These are phyloP conservation scores for Stagonosporopsis rhizophila DNA, from an alignment of 2,329 filamentous ascomycete species.

Conservation along the genomic window DNA sequence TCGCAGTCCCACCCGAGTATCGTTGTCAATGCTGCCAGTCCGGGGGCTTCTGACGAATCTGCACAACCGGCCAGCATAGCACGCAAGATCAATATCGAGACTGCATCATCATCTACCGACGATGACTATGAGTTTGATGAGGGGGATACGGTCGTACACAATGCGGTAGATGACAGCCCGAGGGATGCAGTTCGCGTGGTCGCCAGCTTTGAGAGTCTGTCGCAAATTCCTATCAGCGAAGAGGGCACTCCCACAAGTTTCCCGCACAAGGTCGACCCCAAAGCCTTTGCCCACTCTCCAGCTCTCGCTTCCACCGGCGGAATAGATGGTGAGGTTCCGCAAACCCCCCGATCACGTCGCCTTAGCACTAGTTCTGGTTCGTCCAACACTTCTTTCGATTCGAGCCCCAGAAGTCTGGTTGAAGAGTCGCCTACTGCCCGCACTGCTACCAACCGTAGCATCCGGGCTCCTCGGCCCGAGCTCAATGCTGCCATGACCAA, in stretches of 20 bases:
- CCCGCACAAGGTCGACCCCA: conserved; percentile 5
- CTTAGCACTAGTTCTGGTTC: conserved; percentile 41
- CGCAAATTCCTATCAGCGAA: conserved; percentile 4
- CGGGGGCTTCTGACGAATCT: neutral
- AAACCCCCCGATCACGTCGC: conserved; percentile 42
- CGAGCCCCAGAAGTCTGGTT: conserved; percentile 38
- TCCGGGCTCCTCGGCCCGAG: conserved; percentile 46
- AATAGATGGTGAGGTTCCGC: conserved; percentile 30
- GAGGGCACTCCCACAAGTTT: conserved; percentile 7
- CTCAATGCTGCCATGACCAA: conserved; percentile 55
- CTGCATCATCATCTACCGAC: conserved; percentile 18
- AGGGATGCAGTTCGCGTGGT: conserved; percentile 6
- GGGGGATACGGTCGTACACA: conserved; percentile 45
- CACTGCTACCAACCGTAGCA: conserved; percentile 33
- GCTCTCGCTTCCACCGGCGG: conserved; percentile 31
- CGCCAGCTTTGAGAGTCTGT: conserved; percentile 8
- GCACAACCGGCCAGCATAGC: neutral
- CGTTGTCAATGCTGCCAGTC: conserved; percentile 1
- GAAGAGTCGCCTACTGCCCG: conserved; percentile 49
- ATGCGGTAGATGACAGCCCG: conserved; percentile 28
- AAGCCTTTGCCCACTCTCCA: conserved; percentile 25
- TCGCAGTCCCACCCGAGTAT: conserved; percentile 5
- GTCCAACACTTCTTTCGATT: conserved; percentile 41
- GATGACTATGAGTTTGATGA: conserved; percentile 45
- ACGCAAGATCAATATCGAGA: neutral